Evolutionary conservation across 352 stramenopile genomes (phyloP).

Genomic region (Phytophthora quininea): DNA sequence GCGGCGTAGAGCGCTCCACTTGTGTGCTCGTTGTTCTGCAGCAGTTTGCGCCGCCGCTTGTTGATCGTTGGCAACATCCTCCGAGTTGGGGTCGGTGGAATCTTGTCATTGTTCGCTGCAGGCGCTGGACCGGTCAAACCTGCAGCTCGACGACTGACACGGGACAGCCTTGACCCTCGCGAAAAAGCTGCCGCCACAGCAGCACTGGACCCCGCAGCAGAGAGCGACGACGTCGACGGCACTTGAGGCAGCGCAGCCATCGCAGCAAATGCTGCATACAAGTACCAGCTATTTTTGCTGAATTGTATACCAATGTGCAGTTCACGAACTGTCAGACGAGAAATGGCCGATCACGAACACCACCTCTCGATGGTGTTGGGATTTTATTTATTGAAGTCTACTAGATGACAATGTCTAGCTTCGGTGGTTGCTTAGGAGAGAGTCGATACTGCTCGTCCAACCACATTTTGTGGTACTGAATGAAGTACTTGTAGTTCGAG

Average conservation of each 20-base stretch:
- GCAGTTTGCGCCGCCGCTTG: slow-evolving; percentile 17
- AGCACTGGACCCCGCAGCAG: neutral
- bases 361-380: neutral
- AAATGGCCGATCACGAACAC: neutral
- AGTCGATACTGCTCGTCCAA: slow-evolving; percentile 10
- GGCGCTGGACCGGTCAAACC: slow-evolving; percentile 7
- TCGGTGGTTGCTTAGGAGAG: neutral
- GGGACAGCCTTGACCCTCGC: slow-evolving; percentile 20
- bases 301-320: slow-evolving; percentile 1
- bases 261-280: neutral
- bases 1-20: slow-evolving; percentile 37
- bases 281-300: neutral
- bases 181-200: slow-evolving; percentile 10
- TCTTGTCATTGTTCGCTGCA: slow-evolving; percentile 11
- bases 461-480: slow-evolving; percentile 17
- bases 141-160: slow-evolving; percentile 12
- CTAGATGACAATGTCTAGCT: neutral
- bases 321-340: neutral
- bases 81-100: slow-evolving; percentile 6
- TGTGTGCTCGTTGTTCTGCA: slow-evolving; percentile 12
- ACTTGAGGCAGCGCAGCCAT: slow-evolving; percentile 28
- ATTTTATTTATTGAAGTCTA: neutral
- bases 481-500: slow-evolving; percentile 19
- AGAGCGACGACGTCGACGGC: slow-evolving; percentile 7
- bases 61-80: slow-evolving; percentile 55